Percentiles rank a stretch among this genome's conserved stretches.
phyloP scores from a whole-genome alignment of 2,329 filamentous ascomycete species.

The Microcera coccophila region DNA sequence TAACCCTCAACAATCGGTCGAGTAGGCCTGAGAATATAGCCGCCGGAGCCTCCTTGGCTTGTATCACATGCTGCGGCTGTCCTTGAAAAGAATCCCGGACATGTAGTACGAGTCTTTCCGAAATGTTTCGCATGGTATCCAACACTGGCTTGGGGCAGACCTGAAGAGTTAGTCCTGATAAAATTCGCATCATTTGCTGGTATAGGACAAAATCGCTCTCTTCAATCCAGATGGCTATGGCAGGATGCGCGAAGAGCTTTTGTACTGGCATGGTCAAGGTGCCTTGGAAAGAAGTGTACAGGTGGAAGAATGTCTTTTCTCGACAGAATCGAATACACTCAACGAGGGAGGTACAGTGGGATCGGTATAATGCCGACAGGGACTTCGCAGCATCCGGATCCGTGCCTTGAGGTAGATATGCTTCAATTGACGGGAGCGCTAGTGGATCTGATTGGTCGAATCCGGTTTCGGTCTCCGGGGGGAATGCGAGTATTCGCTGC shows the following conservation, averaged over 20 bases:
- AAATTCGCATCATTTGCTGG: slow-evolving; percentile 91
- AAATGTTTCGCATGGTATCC: slow-evolving; percentile 82
- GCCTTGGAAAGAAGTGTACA: slow-evolving; percentile 92
- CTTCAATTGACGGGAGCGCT: slow-evolving; percentile 77
- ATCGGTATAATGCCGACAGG: slow-evolving; percentile 81
- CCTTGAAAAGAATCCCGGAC: slow-evolving; percentile 81
- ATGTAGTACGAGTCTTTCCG: slow-evolving; percentile 73
- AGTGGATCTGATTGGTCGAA: slow-evolving; percentile 63
- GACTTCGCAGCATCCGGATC: slow-evolving; percentile 85
- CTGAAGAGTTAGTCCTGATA: slow-evolving; percentile 83
- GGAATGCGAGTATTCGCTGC: slow-evolving; percentile 57
- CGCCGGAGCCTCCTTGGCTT: slow-evolving; percentile 84
- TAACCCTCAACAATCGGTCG: slow-evolving; percentile 84
- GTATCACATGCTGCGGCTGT: slow-evolving; percentile 78
- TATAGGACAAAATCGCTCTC: slow-evolving; percentile 95
- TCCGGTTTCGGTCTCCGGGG: slow-evolving; percentile 51
- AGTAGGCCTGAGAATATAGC: slow-evolving; percentile 83
- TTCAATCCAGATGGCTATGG: slow-evolving; percentile 86
- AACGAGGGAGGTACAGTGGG: slow-evolving; percentile 91
- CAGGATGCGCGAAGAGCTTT: slow-evolving; percentile 78
- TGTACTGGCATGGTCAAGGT: slow-evolving; percentile 96
- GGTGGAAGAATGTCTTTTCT: slow-evolving; percentile 92
- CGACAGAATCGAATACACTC: slow-evolving; percentile 96
- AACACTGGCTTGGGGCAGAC: slow-evolving; percentile 85
- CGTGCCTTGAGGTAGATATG: slow-evolving; percentile 74